Evolutionary conservation across 2,329 filamentous ascomycete genomes (phyloP), one percentile per base, ranked within the genome.

Genomic region (Huntiella abstrusa): DNA sequence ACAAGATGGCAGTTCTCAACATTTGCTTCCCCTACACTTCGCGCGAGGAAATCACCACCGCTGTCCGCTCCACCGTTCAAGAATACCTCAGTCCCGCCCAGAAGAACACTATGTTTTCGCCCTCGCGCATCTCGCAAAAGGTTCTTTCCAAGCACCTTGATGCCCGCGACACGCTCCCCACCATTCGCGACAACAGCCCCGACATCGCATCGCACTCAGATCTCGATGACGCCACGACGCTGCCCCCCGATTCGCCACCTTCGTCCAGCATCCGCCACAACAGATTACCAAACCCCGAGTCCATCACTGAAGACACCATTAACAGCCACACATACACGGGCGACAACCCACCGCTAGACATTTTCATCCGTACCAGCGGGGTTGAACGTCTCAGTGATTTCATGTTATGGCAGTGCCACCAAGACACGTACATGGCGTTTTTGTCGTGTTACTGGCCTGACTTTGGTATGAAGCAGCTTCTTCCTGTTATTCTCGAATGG

Each of bases 21-120:
- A 86, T 98, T 52, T 98, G 91, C 66, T 96, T 96, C 57, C 91
- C 91, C 0, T 98, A 98, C 58, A 96, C 91, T 0, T 93, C 87
- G 4, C 75, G 91, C 52, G 86, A 94, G 56, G 91, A 98, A 59
- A 96, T 98, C 53, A 92, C 88, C 0, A 77, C 82, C 3, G 84
- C 88, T 4, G 83, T 98, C 53, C 80, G 83, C 52, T 76, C 79
- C 37, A 95, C 88, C 0, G 87, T 98, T 6, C 70, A 82, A 49
- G 83, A 94, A 50, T 96, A 85, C 61, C 83, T 82, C 50, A 47
- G 44, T 8, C 48, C 48, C 4, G 77, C 73, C 44, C 82, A 85
- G 4, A 70, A 68, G 54, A 71, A 73, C 56, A 78, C 79, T 0
- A 76, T 82, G 0, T 95, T 95, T 60, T 93, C 86, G 5, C 84